These are phyloP conservation scores for Eutrema yunnanense DNA, from an alignment of 345 rosid genomes.

Conservation along the genomic window DNA sequence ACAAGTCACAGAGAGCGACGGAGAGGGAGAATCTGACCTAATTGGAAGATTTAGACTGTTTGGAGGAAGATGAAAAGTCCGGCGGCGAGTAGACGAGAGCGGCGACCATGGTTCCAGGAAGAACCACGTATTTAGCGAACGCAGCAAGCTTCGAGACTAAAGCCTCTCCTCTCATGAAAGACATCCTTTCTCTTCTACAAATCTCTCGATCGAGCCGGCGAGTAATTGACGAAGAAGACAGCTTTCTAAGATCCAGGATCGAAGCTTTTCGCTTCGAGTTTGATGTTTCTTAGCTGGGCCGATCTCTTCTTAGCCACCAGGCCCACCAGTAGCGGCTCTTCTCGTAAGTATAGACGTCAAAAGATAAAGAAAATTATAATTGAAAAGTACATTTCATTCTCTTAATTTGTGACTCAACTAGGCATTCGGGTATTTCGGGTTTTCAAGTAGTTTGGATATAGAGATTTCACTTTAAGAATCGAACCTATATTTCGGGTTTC, in stretches of 20 bases:
- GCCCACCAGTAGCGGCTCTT: background rate
- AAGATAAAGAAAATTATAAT: no score
- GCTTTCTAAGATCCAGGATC: background rate
- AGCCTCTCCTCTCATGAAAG: constrained; percentile 57
- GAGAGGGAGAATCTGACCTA: constrained; percentile 6
- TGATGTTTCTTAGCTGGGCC: background rate
- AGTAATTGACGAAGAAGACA: background rate
- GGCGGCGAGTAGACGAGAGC: constrained; percentile 39
- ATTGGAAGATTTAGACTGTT: constrained; percentile 31
- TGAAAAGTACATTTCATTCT: no score
- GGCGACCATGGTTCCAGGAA: constrained; percentile 64
- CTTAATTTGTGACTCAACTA: no score
- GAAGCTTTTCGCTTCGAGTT: background rate
- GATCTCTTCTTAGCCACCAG: background rate
- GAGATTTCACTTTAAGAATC: no score
- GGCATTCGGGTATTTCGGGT: no score
- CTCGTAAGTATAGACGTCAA: no score
- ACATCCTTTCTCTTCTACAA: constrained; percentile 20
- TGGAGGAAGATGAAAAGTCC: constrained; percentile 5
- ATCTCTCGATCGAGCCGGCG: constrained; percentile 8
- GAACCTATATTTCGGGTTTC: no score
- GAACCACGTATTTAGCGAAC: constrained; percentile 44
- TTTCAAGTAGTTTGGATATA: no score
- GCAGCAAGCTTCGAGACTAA: constrained; percentile 58
- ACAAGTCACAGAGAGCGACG: background rate